phyloP scores from a whole-genome alignment of 352 stramenopile genomes.

The Phytophthora capsici region DNA sequence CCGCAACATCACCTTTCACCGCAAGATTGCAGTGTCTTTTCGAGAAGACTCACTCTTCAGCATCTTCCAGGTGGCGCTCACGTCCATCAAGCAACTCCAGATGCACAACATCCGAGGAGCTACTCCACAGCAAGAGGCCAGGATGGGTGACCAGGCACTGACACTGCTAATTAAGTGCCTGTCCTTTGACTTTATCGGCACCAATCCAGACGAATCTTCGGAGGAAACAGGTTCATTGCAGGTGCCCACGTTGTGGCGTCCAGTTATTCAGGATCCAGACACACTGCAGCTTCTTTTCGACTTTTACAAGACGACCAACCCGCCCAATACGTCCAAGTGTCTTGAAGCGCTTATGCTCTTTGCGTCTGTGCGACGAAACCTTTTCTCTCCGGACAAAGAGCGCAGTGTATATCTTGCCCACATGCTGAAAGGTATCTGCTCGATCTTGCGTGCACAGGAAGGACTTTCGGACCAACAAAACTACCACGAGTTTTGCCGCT shows the following conservation, averaged over 20 bases:
- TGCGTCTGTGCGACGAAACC: slow-evolving; percentile 94
- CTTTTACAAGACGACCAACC: slow-evolving; percentile 94
- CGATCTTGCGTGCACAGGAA: slow-evolving; percentile 94
- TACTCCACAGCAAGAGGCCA: slow-evolving; percentile 89
- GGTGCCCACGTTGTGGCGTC: slow-evolving; percentile 96
- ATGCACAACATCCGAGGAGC: slow-evolving; percentile 86
- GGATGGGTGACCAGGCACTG: slow-evolving; percentile 94
- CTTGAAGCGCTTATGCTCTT: slow-evolving; percentile 97
- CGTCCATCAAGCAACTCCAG: slow-evolving; percentile 96
- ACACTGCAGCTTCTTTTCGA: slow-evolving; percentile 97
- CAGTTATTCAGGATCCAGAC: slow-evolving; percentile 93
- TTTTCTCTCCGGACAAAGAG: slow-evolving; percentile 98
- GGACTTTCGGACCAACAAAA: slow-evolving; percentile 98
- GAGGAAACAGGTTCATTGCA: slow-evolving; percentile 98
- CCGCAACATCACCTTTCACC: slow-evolving; percentile 96
- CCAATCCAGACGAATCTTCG: slow-evolving; percentile 97
- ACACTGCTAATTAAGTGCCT: slow-evolving; percentile 95
- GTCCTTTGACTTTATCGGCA: slow-evolving; percentile 99
- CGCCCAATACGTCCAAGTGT: slow-evolving; percentile 94
- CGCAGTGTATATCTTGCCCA: slow-evolving; percentile 93
- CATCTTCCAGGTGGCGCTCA: slow-evolving; percentile 97
- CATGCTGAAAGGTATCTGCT: slow-evolving; percentile 94
- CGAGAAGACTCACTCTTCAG: slow-evolving; percentile 95
- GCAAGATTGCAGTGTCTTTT: slow-evolving; percentile 98
- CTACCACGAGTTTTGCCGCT: slow-evolving; percentile 99